These are phyloP conservation scores for Fraxinus americana DNA, from an alignment of 257 asterid species.

Conservation along the genomic window DNA sequence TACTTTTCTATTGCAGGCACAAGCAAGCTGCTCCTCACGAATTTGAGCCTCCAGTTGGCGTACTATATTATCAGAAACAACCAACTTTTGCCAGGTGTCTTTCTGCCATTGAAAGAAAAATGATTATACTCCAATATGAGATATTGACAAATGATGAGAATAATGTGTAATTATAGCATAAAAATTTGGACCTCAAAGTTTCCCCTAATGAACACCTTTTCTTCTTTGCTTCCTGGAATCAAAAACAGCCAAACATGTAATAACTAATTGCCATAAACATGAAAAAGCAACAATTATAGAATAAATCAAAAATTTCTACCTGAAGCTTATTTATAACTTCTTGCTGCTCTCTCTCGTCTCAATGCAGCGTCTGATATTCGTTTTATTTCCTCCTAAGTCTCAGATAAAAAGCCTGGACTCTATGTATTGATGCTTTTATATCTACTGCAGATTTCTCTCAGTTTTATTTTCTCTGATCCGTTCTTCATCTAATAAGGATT, in stretches of 20 bases:
- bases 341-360: constrained; percentile 83
- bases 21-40: constrained; percentile 72
- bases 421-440: constrained; percentile 68
- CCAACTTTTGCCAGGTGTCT: constrained; percentile 89
- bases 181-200: constrained; percentile 88
- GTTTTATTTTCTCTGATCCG: constrained; percentile 92
- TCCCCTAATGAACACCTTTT: constrained; percentile 79
- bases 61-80: constrained; percentile 78
- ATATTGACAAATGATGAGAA: constrained; percentile 19
- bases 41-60: constrained; percentile 86
- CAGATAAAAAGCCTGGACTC: constrained; percentile 70
- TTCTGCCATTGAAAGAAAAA: constrained; percentile 48
- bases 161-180: constrained; percentile 33
- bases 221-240: constrained; percentile 77
- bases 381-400: constrained; percentile 73
- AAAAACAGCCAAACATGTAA: constrained; percentile 16
- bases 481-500: constrained; percentile 81
- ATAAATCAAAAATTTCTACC: constrained; percentile 39
- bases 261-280: constrained; percentile 7
- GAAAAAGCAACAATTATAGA: constrained; percentile 21
- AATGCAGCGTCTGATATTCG: constrained; percentile 66
- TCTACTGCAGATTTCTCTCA: constrained; percentile 77
- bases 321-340: constrained; percentile 89
- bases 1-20: constrained; percentile 65
- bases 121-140: constrained; percentile 20